Percentiles rank a stretch among this genome's conserved stretches.
phyloP scores from a whole-genome alignment of 2,329 filamentous ascomycete genomes.

The Lojkania enalia region DNA sequence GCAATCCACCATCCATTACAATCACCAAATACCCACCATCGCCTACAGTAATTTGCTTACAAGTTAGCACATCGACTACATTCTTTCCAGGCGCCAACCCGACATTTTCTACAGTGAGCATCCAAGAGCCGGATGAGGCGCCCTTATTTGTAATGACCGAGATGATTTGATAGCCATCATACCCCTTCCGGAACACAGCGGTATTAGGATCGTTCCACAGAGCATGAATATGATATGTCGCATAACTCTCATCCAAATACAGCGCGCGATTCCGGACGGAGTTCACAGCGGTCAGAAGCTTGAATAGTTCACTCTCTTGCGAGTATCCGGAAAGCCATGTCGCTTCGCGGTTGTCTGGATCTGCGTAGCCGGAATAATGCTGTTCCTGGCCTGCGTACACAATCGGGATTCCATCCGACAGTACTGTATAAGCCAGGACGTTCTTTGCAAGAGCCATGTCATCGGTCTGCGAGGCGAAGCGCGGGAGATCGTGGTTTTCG shows the following conservation, averaged over 20 bases:
- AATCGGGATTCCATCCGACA: constrained; percentile 49
- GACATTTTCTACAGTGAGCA: constrained; percentile 35
- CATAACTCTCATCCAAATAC: constrained; percentile 42
- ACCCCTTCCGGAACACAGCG: constrained; percentile 52
- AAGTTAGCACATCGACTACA: constrained; percentile 41
- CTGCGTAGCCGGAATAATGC: constrained; percentile 41
- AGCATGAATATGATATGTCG: constrained; percentile 47
- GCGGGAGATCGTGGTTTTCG: constrained; percentile 49
- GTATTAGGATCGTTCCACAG: constrained; percentile 51
- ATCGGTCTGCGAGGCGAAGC: constrained; percentile 44
- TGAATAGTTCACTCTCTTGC: constrained; percentile 46
- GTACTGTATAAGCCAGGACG: constrained; percentile 43
- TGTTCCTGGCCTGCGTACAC: constrained; percentile 51
- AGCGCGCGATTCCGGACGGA: constrained; percentile 50
- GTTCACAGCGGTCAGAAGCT: constrained; percentile 45
- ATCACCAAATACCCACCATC: constrained; percentile 34
- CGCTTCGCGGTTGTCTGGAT: constrained; percentile 45
- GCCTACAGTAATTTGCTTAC: constrained; percentile 29
- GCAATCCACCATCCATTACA: constrained; percentile 40
- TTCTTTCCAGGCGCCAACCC: constrained; percentile 28
- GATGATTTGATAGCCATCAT: constrained; percentile 47
- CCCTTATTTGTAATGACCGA: constrained; percentile 51
- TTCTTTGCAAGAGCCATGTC: constrained; percentile 46
- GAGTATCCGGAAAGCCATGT: constrained; percentile 48
- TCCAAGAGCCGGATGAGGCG: constrained; percentile 30